A percentile compares a stretch with the other conserved stretches of the same genome.
Conservation (phyloP, 345 rosid species). For the Citrus hindsii region DNA sequence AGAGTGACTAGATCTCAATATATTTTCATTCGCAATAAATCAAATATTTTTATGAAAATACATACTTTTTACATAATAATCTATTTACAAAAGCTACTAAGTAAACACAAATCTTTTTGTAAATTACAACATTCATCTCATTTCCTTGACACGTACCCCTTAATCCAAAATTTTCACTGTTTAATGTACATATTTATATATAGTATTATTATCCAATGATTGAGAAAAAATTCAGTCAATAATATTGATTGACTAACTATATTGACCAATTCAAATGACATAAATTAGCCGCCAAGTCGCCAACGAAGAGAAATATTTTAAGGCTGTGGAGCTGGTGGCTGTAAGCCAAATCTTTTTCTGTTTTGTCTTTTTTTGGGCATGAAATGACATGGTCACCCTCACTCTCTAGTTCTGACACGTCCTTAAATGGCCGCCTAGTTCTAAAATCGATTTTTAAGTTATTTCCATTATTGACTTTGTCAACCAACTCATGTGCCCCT, state of each 20-base stretch:
- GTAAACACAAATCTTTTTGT: too few relatives aligned
- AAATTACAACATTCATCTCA: too few relatives aligned
- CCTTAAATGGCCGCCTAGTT: too few relatives aligned
- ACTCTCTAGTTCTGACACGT: not conserved
- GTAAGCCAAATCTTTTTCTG: not conserved
- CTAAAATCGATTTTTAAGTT: not conserved
- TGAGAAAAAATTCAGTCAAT: not conserved
- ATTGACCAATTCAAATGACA: conserved; percentile 5
- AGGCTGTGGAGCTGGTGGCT: not conserved
- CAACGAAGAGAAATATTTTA: not conserved
- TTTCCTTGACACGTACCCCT: too few relatives aligned
- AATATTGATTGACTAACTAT: not conserved
- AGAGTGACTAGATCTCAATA: too few relatives aligned
- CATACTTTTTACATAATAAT: too few relatives aligned
- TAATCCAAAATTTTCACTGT: too few relatives aligned
- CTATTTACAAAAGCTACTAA: too few relatives aligned
- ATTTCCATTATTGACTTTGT: not conserved
- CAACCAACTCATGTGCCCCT: not conserved
- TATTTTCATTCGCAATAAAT: too few relatives aligned
- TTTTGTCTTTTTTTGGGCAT: too few relatives aligned
- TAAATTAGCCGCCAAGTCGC: not conserved
- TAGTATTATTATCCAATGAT: not conserved
- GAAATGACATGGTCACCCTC: not conserved
- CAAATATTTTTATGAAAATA: too few relatives aligned
- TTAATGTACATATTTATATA: too few relatives aligned